Conservation (phyloP, 1,284 basidiomycete species). For the Moesziomyces globuligerus region DNA sequence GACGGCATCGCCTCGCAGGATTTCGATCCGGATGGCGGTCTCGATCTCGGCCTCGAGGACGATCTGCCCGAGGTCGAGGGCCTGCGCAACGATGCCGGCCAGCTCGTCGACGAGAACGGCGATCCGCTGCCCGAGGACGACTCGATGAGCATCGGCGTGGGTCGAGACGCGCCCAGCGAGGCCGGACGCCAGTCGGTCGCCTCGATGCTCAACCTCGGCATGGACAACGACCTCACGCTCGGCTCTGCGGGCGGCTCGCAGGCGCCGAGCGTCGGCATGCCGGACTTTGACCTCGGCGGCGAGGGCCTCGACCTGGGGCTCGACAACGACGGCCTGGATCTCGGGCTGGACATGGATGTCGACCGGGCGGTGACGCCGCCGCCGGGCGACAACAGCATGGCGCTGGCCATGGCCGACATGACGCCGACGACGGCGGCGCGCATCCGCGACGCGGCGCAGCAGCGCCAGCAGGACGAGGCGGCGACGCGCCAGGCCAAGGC, state of each 20-base stretch:
- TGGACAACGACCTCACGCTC: conserved; percentile 39
- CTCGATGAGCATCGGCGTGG: conserved; percentile 60
- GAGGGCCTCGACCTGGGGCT: conserved; percentile 74
- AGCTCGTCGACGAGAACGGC: conserved; percentile 54
- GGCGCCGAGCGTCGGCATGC: conserved; percentile 45
- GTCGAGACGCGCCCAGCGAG: conserved; percentile 57
- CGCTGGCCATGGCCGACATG: conserved; percentile 67
- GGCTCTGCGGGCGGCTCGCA: conserved; percentile 41
- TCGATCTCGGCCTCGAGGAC: conserved; percentile 69
- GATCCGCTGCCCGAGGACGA: conserved; percentile 67
- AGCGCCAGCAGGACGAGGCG: conserved; percentile 46
- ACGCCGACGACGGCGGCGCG: conserved; percentile 72
- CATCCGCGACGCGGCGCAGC: conserved; percentile 55
- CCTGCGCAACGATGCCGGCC: conserved; percentile 43
- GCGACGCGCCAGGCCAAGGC: conserved; percentile 48
- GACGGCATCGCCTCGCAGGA: conserved; percentile 58
- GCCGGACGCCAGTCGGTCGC: conserved; percentile 48
- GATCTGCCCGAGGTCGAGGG: conserved; percentile 67
- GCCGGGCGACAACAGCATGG: conserved; percentile 51
- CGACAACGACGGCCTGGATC: conserved; percentile 66
- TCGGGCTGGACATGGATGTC: conserved; percentile 42
- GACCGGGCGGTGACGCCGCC: conserved; percentile 39
- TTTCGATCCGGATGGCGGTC: conserved; percentile 61
- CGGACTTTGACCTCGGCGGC: conserved; percentile 41
- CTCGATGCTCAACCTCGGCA: conserved; percentile 45